Evolutionary conservation across 495 filamentous ascomycete species (phyloP).

Genomic region (Clavariopsis aquatica): DNA sequence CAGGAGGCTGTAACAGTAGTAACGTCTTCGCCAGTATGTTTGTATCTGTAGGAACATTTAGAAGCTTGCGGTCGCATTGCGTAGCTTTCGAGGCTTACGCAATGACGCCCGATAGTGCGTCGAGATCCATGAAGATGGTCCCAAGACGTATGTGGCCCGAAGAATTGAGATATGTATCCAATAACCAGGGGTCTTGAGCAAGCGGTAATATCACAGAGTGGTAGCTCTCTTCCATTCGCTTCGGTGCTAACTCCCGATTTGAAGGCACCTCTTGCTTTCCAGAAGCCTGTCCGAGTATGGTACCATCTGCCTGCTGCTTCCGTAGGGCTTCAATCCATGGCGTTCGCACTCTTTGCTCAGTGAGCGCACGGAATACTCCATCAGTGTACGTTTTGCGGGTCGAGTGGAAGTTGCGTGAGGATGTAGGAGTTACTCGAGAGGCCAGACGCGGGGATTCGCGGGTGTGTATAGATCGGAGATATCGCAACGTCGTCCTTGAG

Average conservation of each 20-base stretch:
- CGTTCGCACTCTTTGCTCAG: conserved; percentile 60
- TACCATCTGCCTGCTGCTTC: conserved; percentile 51
- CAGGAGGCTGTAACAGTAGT: conserved; percentile 81
- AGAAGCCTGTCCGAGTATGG: conserved; percentile 36
- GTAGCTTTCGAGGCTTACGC: conserved; percentile 49
- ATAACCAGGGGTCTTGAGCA: conserved; percentile 68
- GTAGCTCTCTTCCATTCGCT: conserved; percentile 66
- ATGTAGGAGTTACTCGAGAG: neutral
- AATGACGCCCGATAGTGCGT: conserved; percentile 77
- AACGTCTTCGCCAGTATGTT: conserved; percentile 75
- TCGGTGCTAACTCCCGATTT: conserved; percentile 58
- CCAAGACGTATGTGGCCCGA: conserved; percentile 68
- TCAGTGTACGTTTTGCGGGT: conserved; percentile 43
- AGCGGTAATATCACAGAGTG: conserved; percentile 66
- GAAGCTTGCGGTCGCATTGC: neutral
- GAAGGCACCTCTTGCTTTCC: conserved; percentile 39
- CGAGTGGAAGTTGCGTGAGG: conserved; percentile 29
- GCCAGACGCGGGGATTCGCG: neutral
- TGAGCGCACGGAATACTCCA: conserved; percentile 56
- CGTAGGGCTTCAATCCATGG: conserved; percentile 71
- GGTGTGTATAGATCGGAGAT: neutral
- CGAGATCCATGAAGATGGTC: conserved; percentile 77
- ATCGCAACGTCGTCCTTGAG: conserved; percentile 20
- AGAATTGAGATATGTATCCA: conserved; percentile 69
- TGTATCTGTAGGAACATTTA: conserved; percentile 46